phyloP scores from a whole-genome alignment of 495 filamentous ascomycete genomes.

The Neurospora cerealis region DNA sequence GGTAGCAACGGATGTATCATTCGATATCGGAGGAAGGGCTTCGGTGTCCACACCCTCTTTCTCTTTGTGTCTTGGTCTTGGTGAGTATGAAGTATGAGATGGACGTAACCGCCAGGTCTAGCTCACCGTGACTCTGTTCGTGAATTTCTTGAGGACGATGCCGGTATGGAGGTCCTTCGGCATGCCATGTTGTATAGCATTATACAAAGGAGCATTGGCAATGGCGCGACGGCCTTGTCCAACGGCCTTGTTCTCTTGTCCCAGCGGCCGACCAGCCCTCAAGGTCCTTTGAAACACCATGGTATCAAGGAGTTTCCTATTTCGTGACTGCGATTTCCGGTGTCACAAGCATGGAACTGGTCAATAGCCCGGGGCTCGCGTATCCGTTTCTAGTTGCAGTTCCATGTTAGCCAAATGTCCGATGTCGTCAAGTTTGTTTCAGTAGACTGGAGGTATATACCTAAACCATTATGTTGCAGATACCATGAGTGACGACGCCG shows the following conservation, averaged over 20 bases:
- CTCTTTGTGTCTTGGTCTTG: neutral
- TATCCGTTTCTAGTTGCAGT: neutral
- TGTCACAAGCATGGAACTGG: neutral
- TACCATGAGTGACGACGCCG: neutral
- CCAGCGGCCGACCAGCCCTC: neutral
- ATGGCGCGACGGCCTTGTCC: neutral
- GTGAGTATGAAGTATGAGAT: neutral
- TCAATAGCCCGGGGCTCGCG: neutral
- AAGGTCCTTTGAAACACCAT: neutral
- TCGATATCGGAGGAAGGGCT: neutral
- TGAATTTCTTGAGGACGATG: neutral
- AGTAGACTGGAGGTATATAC: neutral
- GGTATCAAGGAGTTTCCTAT: neutral
- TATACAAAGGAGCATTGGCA: neutral
- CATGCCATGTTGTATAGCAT: neutral
- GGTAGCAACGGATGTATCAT: neutral
- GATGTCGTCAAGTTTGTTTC: neutral
- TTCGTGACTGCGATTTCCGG: neutral
- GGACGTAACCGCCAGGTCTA: neutral
- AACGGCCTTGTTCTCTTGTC: neutral
- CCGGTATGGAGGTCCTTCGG: neutral
- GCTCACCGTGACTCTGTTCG: neutral
- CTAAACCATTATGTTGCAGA: neutral
- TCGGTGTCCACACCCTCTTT: neutral
- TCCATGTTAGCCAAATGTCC: neutral